Base-by-base conservation (phyloP, 768 basidiomycete species). In the Sporobolomyces phaffii region DNA sequence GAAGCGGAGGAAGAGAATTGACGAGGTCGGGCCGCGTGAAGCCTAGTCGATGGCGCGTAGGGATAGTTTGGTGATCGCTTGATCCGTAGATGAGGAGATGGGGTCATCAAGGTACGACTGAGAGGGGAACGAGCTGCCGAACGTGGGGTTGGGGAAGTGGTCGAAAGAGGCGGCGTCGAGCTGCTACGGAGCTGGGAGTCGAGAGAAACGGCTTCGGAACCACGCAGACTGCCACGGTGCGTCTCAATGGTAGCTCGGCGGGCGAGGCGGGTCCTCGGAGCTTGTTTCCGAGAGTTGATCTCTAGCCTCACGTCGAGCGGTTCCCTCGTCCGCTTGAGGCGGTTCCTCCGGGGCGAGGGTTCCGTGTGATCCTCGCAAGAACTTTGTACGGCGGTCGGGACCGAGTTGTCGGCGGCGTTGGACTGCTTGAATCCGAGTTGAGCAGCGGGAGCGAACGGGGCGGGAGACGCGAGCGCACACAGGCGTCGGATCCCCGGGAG, bases 61-160 rank as follows among this genome's bases (percentile, higher is more conserved):
- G 54, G 24, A 20, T 56, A 24, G 5, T 5, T 36, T 58, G 28
- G 31, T 5, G 43, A 5, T 38, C 54, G 6, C 8, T 43, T n/a
- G 15, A 44, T 28, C 20, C 41, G 31, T 33, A 11, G 6, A n/a
- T 8, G 41, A 5, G 41, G 22, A 9, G 28, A 6, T n/a, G 17
- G 2, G 2, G 17, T 7, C 5, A 29, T 5, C 18, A 5, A 29
- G 10, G 56, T 22, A 29, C 41, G 56, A 45, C 20, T 2, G 15
- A 29, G n/a, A 28, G 56, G 4, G 36, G 26, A 11, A 26, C 9
- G 41, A 57, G 54, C 18, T 29, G 26, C 40, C 54, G 56, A 58
- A 58, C 56, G 56, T 58, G 56, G 43, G 43, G 56, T 58, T 58
- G 56, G 56, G 56, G 56, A 58, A 33, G 24, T 13, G 8, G 28